phyloP scores from a whole-genome alignment of 2,329 filamentous ascomycete species.

The Sporothrix luriei region DNA sequence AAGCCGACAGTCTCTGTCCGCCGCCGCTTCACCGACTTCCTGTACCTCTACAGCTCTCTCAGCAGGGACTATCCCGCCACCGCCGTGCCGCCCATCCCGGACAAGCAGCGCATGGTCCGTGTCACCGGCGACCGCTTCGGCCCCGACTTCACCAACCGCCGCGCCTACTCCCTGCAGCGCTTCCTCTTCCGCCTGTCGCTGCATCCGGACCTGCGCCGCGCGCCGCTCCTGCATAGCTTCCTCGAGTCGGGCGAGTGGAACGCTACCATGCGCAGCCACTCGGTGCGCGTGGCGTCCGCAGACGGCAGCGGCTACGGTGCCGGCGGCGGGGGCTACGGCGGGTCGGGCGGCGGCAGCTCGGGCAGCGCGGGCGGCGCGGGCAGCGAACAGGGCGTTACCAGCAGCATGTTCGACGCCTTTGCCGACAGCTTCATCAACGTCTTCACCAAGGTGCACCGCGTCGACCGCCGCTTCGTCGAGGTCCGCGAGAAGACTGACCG shows the following conservation, averaged over 20 bases:
- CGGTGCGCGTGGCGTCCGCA: conserved; percentile 60
- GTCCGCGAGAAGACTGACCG: conserved; percentile 91
- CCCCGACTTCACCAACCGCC: conserved; percentile 83
- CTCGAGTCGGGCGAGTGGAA: conserved; percentile 96
- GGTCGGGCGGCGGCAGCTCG: conserved; percentile 50
- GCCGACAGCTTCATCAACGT: conserved; percentile 96
- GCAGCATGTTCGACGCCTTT: conserved; percentile 81
- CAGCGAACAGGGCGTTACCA: conserved; percentile 25
- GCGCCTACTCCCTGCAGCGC: conserved; percentile 86
- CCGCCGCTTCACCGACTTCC: conserved; percentile 95
- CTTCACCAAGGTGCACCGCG: conserved; percentile 94
- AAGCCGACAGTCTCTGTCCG: conserved; percentile 77
- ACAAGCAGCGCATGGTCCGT: conserved; percentile 99
- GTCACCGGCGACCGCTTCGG: conserved; percentile 96
- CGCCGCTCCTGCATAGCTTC: conserved; percentile 81
- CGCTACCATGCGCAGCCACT: conserved; percentile 82
- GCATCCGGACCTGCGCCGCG: conserved; percentile 84
- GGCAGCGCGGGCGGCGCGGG: conserved; percentile 56
- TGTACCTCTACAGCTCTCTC: conserved; percentile 92
- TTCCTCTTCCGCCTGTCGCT: conserved; percentile 85
- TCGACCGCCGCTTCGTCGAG: conserved; percentile 91
- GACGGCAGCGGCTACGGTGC: conserved; percentile 51
- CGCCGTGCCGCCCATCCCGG: conserved; percentile 90
- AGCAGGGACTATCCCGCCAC: conserved; percentile 85
- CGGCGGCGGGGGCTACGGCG: conserved; percentile 46